A percentile compares a stretch with the other conserved stretches of the same genome.
Evolutionary conservation across 495 filamentous ascomycete genomes (phyloP).

Genomic region (Cairneyella variabilis): DNA sequence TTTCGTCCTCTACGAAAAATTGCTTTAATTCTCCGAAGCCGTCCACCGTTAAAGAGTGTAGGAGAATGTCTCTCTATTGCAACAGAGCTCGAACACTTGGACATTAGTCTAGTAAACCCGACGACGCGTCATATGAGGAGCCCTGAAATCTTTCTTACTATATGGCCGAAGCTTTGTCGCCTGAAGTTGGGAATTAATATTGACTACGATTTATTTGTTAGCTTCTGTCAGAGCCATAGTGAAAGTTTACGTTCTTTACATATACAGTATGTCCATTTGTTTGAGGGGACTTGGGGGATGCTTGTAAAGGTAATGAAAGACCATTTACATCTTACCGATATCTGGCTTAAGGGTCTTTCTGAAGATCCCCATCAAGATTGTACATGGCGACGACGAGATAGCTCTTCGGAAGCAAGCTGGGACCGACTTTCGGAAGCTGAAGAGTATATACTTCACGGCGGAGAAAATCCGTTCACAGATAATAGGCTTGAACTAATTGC

Average conservation of each 20-base stretch:
- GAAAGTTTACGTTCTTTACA: background rate
- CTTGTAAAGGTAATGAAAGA: background rate
- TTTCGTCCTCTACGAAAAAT: background rate
- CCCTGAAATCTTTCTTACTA: background rate
- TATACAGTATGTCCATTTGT: background rate
- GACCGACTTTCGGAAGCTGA: background rate
- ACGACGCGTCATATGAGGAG: background rate
- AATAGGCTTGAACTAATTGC: background rate
- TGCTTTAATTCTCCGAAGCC: background rate
- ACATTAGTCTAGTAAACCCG: background rate
- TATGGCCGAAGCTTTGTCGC: background rate
- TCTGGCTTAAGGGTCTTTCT: background rate
- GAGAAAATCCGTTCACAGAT: background rate
- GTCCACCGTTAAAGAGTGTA: background rate
- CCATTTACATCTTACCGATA: background rate
- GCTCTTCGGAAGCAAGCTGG: background rate
- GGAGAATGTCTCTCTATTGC: background rate
- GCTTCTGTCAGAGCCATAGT: background rate
- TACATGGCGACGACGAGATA: background rate
- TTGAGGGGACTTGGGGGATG: background rate
- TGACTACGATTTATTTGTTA: background rate
- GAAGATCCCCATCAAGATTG: background rate
- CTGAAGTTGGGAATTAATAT: background rate
- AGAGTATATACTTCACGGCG: background rate
- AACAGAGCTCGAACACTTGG: background rate